phyloP scores from a whole-genome alignment of 768 basidiomycete species.

The Russula olivacea region DNA sequence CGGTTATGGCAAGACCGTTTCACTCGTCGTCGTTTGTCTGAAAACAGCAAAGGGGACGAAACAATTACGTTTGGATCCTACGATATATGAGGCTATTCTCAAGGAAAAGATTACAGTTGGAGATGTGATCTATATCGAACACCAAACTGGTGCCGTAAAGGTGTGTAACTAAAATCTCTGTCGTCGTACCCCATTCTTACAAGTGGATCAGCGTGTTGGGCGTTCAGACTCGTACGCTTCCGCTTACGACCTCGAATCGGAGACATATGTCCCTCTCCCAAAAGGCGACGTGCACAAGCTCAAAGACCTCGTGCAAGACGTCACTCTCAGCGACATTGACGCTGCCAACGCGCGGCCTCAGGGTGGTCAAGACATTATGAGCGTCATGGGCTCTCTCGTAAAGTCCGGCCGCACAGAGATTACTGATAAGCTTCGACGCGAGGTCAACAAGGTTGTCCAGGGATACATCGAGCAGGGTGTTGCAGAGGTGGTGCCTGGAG shows the following conservation, averaged over 20 bases:
- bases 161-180: conserved; percentile 35
- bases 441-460: conserved; percentile 97
- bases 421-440: conserved; percentile 89
- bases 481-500: conserved; percentile 95
- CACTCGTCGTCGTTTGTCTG: conserved; percentile 91
- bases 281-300: conserved; percentile 96
- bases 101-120: conserved; percentile 97
- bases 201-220: conserved; percentile 70
- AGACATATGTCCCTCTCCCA: conserved; percentile 95
- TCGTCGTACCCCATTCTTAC: too few species aligned
- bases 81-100: conserved; percentile 93
- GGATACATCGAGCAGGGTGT: conserved; percentile 97
- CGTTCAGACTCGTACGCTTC: conserved; percentile 97
- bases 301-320: conserved; percentile 93
- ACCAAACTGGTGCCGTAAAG: conserved; percentile 92
- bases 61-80: conserved; percentile 88
- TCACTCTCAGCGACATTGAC: conserved; percentile 91
- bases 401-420: conserved; percentile 93
- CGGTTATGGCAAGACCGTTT: conserved; percentile 97
- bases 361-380: conserved; percentile 98
- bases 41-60: conserved; percentile 88
- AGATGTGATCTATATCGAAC: conserved; percentile 94
- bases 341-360: conserved; percentile 94
- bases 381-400: conserved; percentile 87
- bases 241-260: conserved; percentile 95